phyloP scores from a whole-genome alignment of 441 rosid genomes.

The Euphorbia celastroides region DNA sequence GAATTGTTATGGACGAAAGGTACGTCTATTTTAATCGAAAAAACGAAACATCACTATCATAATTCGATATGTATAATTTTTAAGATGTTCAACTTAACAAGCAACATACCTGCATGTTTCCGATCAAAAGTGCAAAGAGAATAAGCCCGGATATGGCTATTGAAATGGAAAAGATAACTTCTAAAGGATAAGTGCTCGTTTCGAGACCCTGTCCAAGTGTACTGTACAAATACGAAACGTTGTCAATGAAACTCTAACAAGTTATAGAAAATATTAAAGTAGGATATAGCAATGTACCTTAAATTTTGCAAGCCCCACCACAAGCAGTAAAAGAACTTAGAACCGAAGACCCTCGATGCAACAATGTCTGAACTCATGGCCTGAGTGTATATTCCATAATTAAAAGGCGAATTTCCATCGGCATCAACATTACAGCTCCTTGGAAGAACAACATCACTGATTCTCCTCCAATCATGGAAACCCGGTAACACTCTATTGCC shows the following conservation, averaged over 20 bases:
- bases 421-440: slow-evolving; percentile 32
- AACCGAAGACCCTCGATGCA: slow-evolving; percentile 40
- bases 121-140: slow-evolving; percentile 79
- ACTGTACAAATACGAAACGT: slow-evolving; percentile 27
- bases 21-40: slow-evolving; percentile 57
- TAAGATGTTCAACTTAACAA: not conserved
- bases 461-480: slow-evolving; percentile 41
- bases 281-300: slow-evolving; percentile 46
- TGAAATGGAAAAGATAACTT: slow-evolving; percentile 73
- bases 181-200: slow-evolving; percentile 71
- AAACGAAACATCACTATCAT: not conserved
- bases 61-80: too few species aligned
- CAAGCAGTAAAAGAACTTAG: slow-evolving; percentile 72
- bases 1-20: slow-evolving; percentile 75
- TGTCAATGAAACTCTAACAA: not conserved
- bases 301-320: slow-evolving; percentile 97
- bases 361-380: slow-evolving; percentile 62
- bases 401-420: slow-evolving; percentile 34
- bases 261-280: not conserved
- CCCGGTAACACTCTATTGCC: slow-evolving; percentile 42
- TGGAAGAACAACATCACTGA: slow-evolving; percentile 37
- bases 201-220: slow-evolving; percentile 89
- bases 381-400: slow-evolving; percentile 69
- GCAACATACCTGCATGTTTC: slow-evolving; percentile 71
- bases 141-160: slow-evolving; percentile 78